These are phyloP conservation scores for Clitocybe nebularis DNA, from an alignment of 1,284 basidiomycete species.

Conservation along the genomic window DNA sequence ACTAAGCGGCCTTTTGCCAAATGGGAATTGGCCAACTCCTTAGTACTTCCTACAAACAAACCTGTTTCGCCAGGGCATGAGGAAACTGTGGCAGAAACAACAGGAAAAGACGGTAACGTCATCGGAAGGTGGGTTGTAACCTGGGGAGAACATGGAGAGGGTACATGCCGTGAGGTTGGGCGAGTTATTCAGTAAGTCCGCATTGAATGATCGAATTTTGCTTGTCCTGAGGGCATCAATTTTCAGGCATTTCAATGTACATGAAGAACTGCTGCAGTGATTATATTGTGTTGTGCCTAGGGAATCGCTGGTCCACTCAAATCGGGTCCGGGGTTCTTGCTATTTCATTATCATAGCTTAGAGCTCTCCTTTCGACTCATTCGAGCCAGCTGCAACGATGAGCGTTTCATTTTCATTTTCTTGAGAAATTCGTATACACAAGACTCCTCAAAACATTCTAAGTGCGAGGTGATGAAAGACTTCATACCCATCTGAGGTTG, in stretches of 20 bases:
- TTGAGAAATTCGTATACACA: no score
- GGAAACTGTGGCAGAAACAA: conserved; percentile 76
- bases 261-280: conserved; percentile 63
- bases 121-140: conserved; percentile 76
- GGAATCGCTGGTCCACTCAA: no score
- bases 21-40: conserved; percentile 67
- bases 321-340: no score
- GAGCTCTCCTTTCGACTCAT: no score
- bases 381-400: no score
- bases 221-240: conserved; percentile 22
- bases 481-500: no score
- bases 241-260: conserved; percentile 73
- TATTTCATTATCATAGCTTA: no score
- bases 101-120: conserved; percentile 57
- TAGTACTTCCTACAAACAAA: conserved; percentile 43
- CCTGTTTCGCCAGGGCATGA: conserved; percentile 46
- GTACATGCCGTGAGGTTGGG: conserved; percentile 57
- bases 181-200: conserved; percentile 54
- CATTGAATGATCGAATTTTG: neutral
- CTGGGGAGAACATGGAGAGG: conserved; percentile 63
- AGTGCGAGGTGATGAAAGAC: no score
- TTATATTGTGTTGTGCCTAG: no score
- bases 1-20: conserved; percentile 74
- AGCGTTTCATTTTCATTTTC: no score
- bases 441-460: no score